phyloP scores from a whole-genome alignment of 768 basidiomycete genomes.

The Peribolospora baueri region DNA sequence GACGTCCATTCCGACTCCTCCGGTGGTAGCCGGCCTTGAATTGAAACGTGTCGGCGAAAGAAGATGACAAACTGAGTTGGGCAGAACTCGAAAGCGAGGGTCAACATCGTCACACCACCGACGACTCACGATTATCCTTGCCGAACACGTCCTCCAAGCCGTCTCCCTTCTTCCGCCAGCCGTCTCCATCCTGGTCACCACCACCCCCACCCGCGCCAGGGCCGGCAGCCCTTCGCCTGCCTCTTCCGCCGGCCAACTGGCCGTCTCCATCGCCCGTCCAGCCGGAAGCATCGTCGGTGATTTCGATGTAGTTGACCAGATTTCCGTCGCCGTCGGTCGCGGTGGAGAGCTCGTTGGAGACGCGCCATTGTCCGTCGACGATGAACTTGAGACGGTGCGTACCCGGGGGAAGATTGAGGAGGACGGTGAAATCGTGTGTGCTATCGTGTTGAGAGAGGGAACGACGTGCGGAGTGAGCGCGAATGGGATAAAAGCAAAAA shows the following conservation, averaged over 20 bases:
- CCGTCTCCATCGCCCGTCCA: constrained; percentile 1
- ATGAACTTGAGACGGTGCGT: constrained; percentile 88
- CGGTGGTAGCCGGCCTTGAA: constrained; percentile 5
- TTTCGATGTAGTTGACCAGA: constrained; percentile 77
- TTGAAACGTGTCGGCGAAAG: background rate
- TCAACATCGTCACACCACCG: too few species aligned
- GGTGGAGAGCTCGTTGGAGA: constrained; percentile 35
- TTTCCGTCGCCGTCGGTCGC: constrained; percentile 77
- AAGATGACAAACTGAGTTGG: too few species aligned
- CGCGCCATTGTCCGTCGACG: constrained; percentile 68
- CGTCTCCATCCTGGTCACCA: too few species aligned
- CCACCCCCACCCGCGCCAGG: too few species aligned
- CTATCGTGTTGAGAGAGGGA: background rate
- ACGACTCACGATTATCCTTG: too few species aligned
- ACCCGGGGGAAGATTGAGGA: constrained; percentile 42
- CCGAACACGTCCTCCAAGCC: too few species aligned
- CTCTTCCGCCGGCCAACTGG: background rate
- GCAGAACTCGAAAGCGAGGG: too few species aligned
- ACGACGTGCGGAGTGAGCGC: background rate
- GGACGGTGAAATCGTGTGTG: constrained; percentile 12
- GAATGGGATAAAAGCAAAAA: background rate
- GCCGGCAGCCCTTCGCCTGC: too few species aligned
- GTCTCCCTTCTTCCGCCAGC: too few species aligned
- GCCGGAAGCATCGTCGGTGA: constrained; percentile 21
- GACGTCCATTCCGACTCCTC: constrained; percentile 41